Base-by-base conservation (phyloP, 1,139 yeast genomes). In the Hyphopichia fennica region DNA sequence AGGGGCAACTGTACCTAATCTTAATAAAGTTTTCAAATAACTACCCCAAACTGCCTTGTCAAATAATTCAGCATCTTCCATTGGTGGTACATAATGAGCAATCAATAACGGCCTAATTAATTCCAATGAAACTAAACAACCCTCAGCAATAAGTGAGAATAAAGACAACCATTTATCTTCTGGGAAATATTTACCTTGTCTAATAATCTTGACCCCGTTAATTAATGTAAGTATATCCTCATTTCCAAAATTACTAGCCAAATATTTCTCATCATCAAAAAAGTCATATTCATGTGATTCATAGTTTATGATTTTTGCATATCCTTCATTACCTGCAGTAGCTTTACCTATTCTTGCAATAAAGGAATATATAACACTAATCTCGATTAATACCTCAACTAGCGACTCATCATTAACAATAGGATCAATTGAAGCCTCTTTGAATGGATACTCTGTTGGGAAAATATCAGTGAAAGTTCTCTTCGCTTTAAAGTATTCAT, bases 301-400 rank as follows among this genome's bases (percentile, higher is more conserved):
- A 6, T 57, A 48, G 9, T 50, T 45, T 45, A 68, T 61, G 37
- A 72, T 67, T 44, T 58, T 54, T 22, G 45, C 42, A 46, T 49
- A 65, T 16, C 83, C 79, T 15, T 74, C 71, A 19, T 69, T 60
- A 2, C 82, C 80, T 20, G 78, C 72, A 13, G 77, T 64, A 8
- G 50, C 54, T 47, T 68, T 72, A 22, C 81, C 81, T 44, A 81
- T 71, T 49, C 70, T 73, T n/a, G 84, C 73, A 41, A 84, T 64
- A 53, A 73, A 79, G 32, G 81, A 67, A 45, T 84, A 81, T 17
- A 84, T 66, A 7, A 84, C 73, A 16, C 85, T 72, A 41, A 87
- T 58, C 58, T 89, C 97, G 41, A 86, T 70, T 45, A 89, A 65
- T 2, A 87, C 69, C 58, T 89, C 97, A 34, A 84, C 89, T 48